A percentile compares a stretch with the other conserved stretches of the same genome.
Conservation (phyloP, 768 basidiomycete species). For the Mycena alexandri region DNA sequence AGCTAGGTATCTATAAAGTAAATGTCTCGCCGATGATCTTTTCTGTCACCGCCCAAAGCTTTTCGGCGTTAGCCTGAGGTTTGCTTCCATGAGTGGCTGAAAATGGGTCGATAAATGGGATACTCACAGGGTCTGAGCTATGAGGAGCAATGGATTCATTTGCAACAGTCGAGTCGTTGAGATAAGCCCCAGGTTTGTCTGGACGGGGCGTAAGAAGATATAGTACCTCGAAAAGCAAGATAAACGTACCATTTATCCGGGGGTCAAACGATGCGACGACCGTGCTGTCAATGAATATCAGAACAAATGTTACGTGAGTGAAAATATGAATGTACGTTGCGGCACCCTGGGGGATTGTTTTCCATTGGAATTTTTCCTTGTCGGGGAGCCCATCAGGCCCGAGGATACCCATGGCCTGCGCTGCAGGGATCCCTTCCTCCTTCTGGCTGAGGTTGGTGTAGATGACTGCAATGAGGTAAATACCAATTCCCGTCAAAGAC, state of each 20-base stretch:
- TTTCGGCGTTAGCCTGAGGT: too few species aligned
- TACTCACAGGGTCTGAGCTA: conserved; percentile 11
- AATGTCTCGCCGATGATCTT: too few species aligned
- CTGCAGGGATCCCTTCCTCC: neutral
- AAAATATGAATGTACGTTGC: neutral
- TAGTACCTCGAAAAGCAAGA: neutral
- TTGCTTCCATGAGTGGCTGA: too few species aligned
- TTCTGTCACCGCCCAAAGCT: too few species aligned
- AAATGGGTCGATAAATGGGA: too few species aligned
- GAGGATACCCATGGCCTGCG: neutral
- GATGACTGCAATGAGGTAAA: neutral
- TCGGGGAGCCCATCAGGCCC: neutral
- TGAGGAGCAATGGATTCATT: conserved; percentile 8
- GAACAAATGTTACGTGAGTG: neutral
- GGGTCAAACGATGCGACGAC: neutral
- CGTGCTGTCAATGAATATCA: neutral
- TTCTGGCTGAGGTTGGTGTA: neutral
- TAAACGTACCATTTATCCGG: neutral
- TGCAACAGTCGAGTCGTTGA: neutral
- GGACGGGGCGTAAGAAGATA: neutral
- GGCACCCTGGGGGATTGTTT: conserved; percentile 4
- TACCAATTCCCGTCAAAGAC: too few species aligned
- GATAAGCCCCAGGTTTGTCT: conserved; percentile 6
- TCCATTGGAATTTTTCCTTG: neutral
- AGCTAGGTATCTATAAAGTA: too few species aligned